Base-by-base conservation (phyloP, 257 asterid genomes). In the Linderniella brevidens region DNA sequence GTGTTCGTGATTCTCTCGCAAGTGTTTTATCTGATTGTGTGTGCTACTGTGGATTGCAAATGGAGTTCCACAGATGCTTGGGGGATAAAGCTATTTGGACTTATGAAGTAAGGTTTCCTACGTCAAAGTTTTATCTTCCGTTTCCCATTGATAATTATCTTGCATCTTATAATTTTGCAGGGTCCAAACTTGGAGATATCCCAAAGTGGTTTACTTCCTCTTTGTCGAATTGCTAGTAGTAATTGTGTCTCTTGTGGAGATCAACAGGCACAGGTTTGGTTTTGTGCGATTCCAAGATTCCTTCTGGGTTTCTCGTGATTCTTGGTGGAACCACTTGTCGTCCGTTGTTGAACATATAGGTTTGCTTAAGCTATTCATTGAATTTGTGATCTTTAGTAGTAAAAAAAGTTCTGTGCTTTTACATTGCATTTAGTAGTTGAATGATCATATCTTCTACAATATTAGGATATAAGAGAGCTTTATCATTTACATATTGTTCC, bases 31-130 rank as follows among this genome's bases (percentile, higher is more conserved):
- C 78, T 82, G 51, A 51, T 56, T 45, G 38, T 75, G 51, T 66
- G 67, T 58, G 74, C 86, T 49, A 63, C 56, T 66, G 46, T 64
- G 71, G 78, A 72, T 61, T 58, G 68, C 17, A 65, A 54, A 66
- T 63, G 74, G 82, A 67, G 55, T 45, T 47, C 53, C 53, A 61
- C 68, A 39, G 80, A 77, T 64, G 61, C 67, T 53, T 79, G 87
- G 94, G 82, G 97, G 94, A 61, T 68, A 58, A 73, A 70, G 59
- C 77, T 86, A 49, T 35, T 86, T 55, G 97, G 97, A 55, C 68
- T 86, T 57, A 77, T 79, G 92, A 75, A 52, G 97, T 86, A 68
- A 17, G 87, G 25, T 16, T 44, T 65, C 16, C 32, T 58, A 52
- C 17, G 35, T 56, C 60, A 17, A 46, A 32, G 29, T 43, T 16